phyloP scores from a whole-genome alignment of 495 filamentous ascomycete genomes.

The Chlorociboria aeruginascens region DNA sequence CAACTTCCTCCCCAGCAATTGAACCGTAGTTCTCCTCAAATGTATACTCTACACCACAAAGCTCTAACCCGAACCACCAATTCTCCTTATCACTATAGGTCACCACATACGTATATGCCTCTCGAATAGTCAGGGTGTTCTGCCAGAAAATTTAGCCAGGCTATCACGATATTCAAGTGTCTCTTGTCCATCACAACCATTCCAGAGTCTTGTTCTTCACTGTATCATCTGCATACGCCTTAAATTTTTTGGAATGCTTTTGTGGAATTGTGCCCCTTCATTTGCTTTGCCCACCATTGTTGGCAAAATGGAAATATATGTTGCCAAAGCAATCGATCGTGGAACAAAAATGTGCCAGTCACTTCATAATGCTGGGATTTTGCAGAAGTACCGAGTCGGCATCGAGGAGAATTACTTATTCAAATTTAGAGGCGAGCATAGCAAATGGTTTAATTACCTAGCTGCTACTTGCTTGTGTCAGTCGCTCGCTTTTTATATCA shows the following conservation, averaged over 20 bases:
- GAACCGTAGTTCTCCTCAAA: not conserved
- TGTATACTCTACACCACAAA: not conserved
- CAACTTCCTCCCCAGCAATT: not conserved
- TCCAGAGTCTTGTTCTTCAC: not conserved
- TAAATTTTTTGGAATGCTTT: too few relatives aligned
- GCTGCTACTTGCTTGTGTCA: not conserved
- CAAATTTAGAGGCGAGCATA: conserved; percentile 20
- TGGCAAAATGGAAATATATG: too few relatives aligned
- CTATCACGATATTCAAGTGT: not conserved
- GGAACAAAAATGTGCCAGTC: not conserved
- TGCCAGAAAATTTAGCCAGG: not conserved
- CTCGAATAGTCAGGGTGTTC: not conserved
- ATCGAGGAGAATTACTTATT: conserved; percentile 24
- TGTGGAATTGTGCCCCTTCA: too few relatives aligned
- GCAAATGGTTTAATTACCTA: conserved; percentile 26
- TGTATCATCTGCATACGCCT: not conserved
- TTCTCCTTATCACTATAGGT: not conserved
- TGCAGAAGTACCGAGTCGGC: conserved; percentile 24
- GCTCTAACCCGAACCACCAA: not conserved
- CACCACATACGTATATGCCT: not conserved
- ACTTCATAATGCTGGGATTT: conserved; percentile 4
- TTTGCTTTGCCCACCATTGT: too few relatives aligned
- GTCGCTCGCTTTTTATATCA: not conserved
- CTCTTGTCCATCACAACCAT: not conserved
- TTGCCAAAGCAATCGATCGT: not conserved